Evolutionary conservation across 164 flowering plant species (phyloP), one percentile per base, ranked within the genome.

Genomic region (Litsea cubeba): DNA sequence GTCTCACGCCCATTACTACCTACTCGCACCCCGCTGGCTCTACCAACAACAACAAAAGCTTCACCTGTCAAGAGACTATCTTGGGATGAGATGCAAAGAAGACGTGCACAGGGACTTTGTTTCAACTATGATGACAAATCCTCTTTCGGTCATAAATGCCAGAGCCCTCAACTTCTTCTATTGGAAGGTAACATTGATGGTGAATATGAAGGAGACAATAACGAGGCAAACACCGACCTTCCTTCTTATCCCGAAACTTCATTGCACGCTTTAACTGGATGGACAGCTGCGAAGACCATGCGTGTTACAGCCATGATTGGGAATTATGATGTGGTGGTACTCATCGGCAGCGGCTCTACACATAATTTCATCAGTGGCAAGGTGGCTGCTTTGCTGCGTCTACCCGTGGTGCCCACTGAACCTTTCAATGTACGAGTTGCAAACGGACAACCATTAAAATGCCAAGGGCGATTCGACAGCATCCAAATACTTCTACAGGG

Each of bases 61-160:
- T 62, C 15, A 15, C 65, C 4, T 62, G 65, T 17, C n/a, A 62
- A 7, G 69, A 72, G 35, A 64, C 46, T 57, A 1, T 22, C 28
- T 1, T 26, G 28, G 28, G 28, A 26, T 1, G 28, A 26, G 28
- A 26, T 26, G 28, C 26, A 26, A 4, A 65, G 26, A 22, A 35
- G 69, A 46, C 1, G 58, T 11, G 75, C 69, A 15, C 57, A 72
- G 14, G 75, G 69, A 18, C 35, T 72, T 12, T 72, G 75, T n/a
- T 72, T 72, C 32, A 72, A 72, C 24, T 72, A 62, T 50, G 69
- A 72, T 50, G 60, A 64, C 11, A 64, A 72, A 26, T 72, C 46
- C 18, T 23, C 23, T 15, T n/a, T 5, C 15, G 69, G 69, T 3
- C 75, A 49, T 72, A 24, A 35, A 14, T 63, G 69, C 50, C 3